A percentile compares a stretch with the other conserved stretches of the same genome.
Evolutionary conservation across 108 stramenopile species (phyloP).

Genomic region (Skeletonema potamos): DNA sequence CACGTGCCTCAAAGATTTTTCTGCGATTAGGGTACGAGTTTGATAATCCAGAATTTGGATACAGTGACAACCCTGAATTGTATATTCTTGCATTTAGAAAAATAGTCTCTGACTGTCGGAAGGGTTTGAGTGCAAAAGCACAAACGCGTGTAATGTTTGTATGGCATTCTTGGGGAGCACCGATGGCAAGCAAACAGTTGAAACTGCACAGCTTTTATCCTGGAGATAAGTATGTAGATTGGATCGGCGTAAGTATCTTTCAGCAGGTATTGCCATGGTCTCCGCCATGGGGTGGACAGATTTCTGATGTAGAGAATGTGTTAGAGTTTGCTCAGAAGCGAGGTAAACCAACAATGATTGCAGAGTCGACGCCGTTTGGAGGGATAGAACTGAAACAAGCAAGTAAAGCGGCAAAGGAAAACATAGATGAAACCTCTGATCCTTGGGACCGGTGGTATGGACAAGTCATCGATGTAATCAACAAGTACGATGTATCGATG

Average conservation of each 20-base stretch:
- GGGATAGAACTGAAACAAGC: constrained; percentile 63
- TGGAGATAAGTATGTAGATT: constrained; percentile 76
- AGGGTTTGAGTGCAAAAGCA: constrained; percentile 19
- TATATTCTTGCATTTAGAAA: constrained; percentile 67
- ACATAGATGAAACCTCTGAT: constrained; percentile 20
- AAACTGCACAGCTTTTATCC: constrained; percentile 68
- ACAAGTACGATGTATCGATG: constrained; percentile 78
- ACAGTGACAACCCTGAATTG: constrained; percentile 51
- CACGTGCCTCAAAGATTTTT: constrained; percentile 57
- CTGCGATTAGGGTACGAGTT: constrained; percentile 84
- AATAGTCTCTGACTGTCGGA: constrained; percentile 52
- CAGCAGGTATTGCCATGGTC: constrained; percentile 80
- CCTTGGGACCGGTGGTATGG: constrained; percentile 82
- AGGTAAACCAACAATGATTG: constrained; percentile 82
- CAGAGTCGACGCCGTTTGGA: constrained; percentile 91
- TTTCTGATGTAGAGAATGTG: constrained; percentile 63
- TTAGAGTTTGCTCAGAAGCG: constrained; percentile 65
- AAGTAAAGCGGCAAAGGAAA: constrained; percentile 5
- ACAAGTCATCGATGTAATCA: constrained; percentile 68
- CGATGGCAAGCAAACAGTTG: constrained; percentile 26
- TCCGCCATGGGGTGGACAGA: constrained; percentile 37
- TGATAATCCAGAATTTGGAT: constrained; percentile 82
- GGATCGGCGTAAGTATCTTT: constrained; percentile 84
- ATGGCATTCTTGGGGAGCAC: constrained; percentile 90
- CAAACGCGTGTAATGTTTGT: constrained; percentile 57